A percentile compares a stretch with the other conserved stretches of the same genome.
These are phyloP conservation scores for Penicillium mononematosum DNA, from an alignment of 495 filamentous ascomycete species.

Conservation along the genomic window DNA sequence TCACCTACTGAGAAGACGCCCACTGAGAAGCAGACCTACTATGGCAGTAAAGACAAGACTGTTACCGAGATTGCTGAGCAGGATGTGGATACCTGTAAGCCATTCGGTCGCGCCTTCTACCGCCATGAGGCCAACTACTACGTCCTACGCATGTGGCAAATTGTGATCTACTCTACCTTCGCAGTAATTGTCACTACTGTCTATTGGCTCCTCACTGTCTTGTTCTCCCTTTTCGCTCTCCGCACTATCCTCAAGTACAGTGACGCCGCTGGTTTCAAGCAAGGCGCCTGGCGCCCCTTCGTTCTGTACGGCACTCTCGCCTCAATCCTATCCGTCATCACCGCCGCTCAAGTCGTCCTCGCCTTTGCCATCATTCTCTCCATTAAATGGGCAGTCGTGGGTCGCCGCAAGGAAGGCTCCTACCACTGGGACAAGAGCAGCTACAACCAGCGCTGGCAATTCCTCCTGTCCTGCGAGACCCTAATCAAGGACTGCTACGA, in stretches of 20 bases:
- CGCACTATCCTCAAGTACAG: conserved; percentile 15
- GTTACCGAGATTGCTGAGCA: background rate
- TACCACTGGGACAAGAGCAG: conserved; percentile 48
- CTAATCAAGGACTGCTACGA: conserved; percentile 43
- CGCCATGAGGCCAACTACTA: conserved; percentile 36
- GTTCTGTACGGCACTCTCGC: conserved; percentile 32
- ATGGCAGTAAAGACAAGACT: background rate
- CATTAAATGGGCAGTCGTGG: conserved; percentile 44
- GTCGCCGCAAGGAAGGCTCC: conserved; percentile 39
- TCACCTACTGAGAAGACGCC: conserved; percentile 9
- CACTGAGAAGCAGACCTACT: conserved; percentile 16
- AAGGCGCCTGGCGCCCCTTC: conserved; percentile 29
- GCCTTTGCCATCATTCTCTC: conserved; percentile 35
- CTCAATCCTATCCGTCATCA: conserved; percentile 27
- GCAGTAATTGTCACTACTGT: conserved; percentile 32
- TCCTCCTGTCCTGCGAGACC: conserved; percentile 42
- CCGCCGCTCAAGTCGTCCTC: conserved; percentile 29
- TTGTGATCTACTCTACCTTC: conserved; percentile 41
- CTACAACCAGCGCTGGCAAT: conserved; percentile 48
- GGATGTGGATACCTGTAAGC: conserved; percentile 19
- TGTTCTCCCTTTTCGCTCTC: conserved; percentile 29
- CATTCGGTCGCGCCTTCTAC: conserved; percentile 50
- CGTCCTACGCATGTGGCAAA: conserved; percentile 37
- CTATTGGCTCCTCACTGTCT: conserved; percentile 40
- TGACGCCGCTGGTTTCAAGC: conserved; percentile 12